Evolutionary conservation across 2,329 filamentous ascomycete genomes (phyloP).

Genomic region (Penicillium sp.): DNA sequence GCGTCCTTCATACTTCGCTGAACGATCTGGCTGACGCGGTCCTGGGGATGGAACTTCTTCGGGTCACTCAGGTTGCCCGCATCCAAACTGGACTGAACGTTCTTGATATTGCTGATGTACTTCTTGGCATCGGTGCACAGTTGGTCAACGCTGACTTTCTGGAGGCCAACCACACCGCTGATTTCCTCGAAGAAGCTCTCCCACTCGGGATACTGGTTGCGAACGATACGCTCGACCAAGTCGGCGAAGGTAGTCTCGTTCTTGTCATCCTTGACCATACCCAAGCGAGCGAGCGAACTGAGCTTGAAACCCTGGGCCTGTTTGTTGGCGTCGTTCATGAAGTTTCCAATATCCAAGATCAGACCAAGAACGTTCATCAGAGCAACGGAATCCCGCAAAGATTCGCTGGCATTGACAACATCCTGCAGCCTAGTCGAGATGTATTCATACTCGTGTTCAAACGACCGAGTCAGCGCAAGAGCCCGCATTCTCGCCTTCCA

Average conservation of each 20-base stretch:
- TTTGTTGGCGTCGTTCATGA: constrained; percentile 99
- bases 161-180: constrained; percentile 68
- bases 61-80: constrained; percentile 92
- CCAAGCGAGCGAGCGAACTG: constrained; percentile 84
- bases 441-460: constrained; percentile 87
- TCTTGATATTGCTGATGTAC: constrained; percentile 93
- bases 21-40: constrained; percentile 87
- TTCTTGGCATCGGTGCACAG: constrained; percentile 81
- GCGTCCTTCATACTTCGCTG: constrained; percentile 97
- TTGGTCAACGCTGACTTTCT: constrained; percentile 95
- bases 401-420: constrained; percentile 84
- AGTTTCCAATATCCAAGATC: constrained; percentile 97
- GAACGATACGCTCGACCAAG: constrained; percentile 91
- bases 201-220: constrained; percentile 95
- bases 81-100: constrained; percentile 88
- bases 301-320: constrained; percentile 98
- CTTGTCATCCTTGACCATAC: constrained; percentile 99
- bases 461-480: constrained; percentile 77
- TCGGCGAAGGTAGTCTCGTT: constrained; percentile 96
- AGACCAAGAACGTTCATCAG: constrained; percentile 95
- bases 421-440: constrained; percentile 81
- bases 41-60: constrained; percentile 96
- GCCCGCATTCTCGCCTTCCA: constrained; percentile 98
- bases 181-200: constrained; percentile 87
- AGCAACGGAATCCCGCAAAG: constrained; percentile 83